Evolutionary conservation across 495 filamentous ascomycete genomes (phyloP).

Genomic region (Zalerion maritima): DNA sequence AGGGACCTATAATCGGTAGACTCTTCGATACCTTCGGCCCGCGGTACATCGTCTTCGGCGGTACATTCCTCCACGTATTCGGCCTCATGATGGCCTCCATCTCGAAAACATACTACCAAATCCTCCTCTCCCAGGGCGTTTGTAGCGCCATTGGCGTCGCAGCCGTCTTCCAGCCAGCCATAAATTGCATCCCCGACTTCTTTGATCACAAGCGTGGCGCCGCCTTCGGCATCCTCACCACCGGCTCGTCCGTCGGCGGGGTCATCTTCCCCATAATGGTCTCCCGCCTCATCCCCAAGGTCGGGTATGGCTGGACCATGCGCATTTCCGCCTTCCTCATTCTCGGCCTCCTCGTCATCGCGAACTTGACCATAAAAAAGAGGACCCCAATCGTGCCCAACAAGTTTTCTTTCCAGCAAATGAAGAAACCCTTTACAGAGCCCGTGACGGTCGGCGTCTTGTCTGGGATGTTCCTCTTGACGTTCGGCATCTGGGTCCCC

Average conservation of each 20-base stretch:
- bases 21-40: slow-evolving; percentile 53
- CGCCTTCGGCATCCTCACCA: slow-evolving; percentile 45
- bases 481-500: slow-evolving; percentile 44
- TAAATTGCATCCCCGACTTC: slow-evolving; percentile 45
- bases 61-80: slow-evolving; percentile 49
- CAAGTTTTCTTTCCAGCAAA: too few species aligned
- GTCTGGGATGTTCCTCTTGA: slow-evolving; percentile 38
- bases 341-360: slow-evolving; percentile 38
- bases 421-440: too few species aligned
- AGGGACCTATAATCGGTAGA: slow-evolving; percentile 39
- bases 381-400: too few species aligned
- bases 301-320: slow-evolving; percentile 55
- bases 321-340: slow-evolving; percentile 49
- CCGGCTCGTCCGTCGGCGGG: slow-evolving; percentile 46
- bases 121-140: slow-evolving; percentile 41
- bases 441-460: too few species aligned
- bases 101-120: slow-evolving; percentile 43
- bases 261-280: slow-evolving; percentile 53
- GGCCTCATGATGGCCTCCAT: slow-evolving; percentile 62
- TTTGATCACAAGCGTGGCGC: too few species aligned
- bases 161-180: slow-evolving; percentile 33
- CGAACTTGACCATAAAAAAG: slow-evolving; percentile 40
- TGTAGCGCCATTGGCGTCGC: slow-evolving; percentile 20
- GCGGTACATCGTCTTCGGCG: slow-evolving; percentile 37
- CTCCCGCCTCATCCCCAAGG: slow-evolving; percentile 33